These are phyloP conservation scores for Dendrobium catenatum DNA, from an alignment of 106 monocot species.

Conservation along the genomic window DNA sequence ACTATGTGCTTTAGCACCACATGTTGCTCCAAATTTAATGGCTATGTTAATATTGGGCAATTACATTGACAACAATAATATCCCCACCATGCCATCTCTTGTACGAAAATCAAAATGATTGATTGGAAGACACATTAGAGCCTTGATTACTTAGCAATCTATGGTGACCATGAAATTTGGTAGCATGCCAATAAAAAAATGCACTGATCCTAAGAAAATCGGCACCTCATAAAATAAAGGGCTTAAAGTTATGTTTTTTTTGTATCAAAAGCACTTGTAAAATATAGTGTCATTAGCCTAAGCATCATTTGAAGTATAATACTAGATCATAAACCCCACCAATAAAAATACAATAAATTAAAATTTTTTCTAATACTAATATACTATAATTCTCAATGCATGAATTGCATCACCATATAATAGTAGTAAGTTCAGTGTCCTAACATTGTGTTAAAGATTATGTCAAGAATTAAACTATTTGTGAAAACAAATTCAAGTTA, in stretches of 20 bases:
- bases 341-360: background rate
- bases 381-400: background rate
- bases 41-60: background rate
- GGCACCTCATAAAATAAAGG: background rate
- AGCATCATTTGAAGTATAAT: background rate
- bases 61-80: background rate
- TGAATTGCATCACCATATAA: background rate
- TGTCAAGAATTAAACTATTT: background rate
- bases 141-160: background rate
- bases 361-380: background rate
- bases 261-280: background rate
- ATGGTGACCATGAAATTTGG: background rate
- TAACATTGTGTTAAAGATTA: background rate
- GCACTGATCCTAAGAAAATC: background rate
- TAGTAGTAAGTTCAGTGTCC: background rate
- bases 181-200: background rate
- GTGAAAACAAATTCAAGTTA: background rate
- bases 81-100: background rate
- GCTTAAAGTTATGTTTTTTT: background rate
- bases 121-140: background rate
- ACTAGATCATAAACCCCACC: background rate
- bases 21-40: background rate
- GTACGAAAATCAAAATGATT: background rate
- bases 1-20: background rate
- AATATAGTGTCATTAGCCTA: background rate